These are phyloP conservation scores for Pythium brassicae DNA, from an alignment of 352 stramenopile species.

Conservation along the genomic window DNA sequence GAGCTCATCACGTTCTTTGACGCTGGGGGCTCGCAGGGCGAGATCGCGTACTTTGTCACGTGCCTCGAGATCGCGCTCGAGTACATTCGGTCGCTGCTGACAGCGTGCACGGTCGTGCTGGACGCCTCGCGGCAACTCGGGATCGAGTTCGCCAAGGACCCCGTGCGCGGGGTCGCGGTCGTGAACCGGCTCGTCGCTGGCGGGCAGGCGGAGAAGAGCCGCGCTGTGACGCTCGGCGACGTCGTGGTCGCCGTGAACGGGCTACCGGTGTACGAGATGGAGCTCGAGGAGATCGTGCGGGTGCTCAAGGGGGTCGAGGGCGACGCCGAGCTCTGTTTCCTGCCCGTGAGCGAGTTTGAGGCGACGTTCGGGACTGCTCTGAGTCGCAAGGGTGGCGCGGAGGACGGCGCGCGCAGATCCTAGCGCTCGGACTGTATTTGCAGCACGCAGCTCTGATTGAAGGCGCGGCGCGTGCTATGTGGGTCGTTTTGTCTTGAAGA, in stretches of 20 bases:
- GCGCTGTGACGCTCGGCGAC: slow-evolving; percentile 52
- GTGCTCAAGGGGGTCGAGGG: slow-evolving; percentile 64
- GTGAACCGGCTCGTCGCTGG: slow-evolving; percentile 47
- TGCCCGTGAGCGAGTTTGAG: slow-evolving; percentile 73
- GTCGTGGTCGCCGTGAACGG: slow-evolving; percentile 82
- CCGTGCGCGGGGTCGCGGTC: slow-evolving; percentile 43
- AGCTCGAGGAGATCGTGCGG: slow-evolving; percentile 68
- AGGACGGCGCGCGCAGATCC: slow-evolving; percentile 10
- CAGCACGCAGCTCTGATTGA: background rate
- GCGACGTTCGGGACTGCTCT: slow-evolving; percentile 36
- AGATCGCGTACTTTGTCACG: slow-evolving; percentile 85
- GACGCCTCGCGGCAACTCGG: slow-evolving; percentile 64
- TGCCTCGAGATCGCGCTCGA: slow-evolving; percentile 86
- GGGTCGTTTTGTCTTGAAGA: too few species aligned
- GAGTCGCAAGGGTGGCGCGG: slow-evolving; percentile 19
- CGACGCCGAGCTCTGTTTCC: slow-evolving; percentile 74
- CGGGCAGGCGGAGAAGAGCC: slow-evolving; percentile 64
- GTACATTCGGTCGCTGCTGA: slow-evolving; percentile 83
- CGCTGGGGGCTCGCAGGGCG: slow-evolving; percentile 53
- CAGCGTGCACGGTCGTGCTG: slow-evolving; percentile 75
- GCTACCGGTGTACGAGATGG: slow-evolving; percentile 77
- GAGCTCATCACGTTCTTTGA: slow-evolving; percentile 83
- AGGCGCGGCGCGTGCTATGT: too few species aligned
- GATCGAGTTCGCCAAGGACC: slow-evolving; percentile 69
- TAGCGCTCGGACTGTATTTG: background rate